Conservation (phyloP, 805 yeast species). For the Candida sanyiensis region DNA sequence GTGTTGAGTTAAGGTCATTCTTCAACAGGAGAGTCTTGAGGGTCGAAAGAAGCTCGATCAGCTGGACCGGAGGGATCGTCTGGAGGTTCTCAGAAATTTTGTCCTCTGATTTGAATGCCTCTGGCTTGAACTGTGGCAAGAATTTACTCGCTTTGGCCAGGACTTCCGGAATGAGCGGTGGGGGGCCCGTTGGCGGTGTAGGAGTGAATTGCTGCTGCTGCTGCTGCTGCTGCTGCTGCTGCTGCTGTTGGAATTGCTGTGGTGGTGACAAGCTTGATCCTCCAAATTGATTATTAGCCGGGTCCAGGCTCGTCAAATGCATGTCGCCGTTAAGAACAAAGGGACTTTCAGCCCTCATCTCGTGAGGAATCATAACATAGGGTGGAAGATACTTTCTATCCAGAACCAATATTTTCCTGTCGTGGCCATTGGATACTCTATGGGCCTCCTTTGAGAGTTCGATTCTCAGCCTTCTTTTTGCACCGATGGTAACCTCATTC, state of each 20-base stretch:
- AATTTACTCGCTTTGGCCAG: constrained; percentile 48
- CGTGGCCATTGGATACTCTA: constrained; percentile 28
- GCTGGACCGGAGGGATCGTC: constrained; percentile 61
- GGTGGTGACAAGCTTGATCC: not conserved
- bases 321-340: constrained; percentile 26
- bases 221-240: constrained; percentile 4
- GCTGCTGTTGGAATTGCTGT: constrained; percentile 4
- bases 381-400: constrained; percentile 46
- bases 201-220: constrained; percentile 11
- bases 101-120: constrained; percentile 47
- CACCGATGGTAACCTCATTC: constrained; percentile 38
- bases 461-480: constrained; percentile 43
- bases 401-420: constrained; percentile 40
- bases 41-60: constrained; percentile 63
- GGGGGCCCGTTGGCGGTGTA: constrained; percentile 3
- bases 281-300: not conserved
- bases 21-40: constrained; percentile 41
- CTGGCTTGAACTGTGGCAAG: constrained; percentile 44
- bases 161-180: constrained; percentile 37
- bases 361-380: constrained; percentile 50
- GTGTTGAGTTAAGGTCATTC: constrained; percentile 37
- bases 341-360: constrained; percentile 13
- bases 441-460: constrained; percentile 60
- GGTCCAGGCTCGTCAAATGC: not conserved
- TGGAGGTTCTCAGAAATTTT: constrained; percentile 56